Evolutionary conservation across 1,139 yeast genomes (phyloP).

Genomic region (Geotrichum armillariae): DNA sequence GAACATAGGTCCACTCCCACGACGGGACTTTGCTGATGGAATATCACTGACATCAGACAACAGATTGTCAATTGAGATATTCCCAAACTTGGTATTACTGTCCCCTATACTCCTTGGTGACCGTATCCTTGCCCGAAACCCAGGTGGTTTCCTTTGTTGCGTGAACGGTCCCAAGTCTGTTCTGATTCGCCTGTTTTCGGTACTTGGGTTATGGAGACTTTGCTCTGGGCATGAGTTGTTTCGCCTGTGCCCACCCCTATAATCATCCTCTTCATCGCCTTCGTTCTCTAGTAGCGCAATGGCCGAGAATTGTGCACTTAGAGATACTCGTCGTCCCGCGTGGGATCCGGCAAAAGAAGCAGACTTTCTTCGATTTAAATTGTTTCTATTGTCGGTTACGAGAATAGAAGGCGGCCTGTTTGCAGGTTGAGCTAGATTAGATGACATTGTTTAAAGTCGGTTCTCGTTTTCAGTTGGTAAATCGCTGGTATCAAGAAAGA

Average conservation of each 20-base stretch:
- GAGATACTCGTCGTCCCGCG: not conserved
- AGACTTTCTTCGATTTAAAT: constrained; percentile 54
- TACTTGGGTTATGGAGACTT: not conserved
- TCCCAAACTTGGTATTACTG: constrained; percentile 24
- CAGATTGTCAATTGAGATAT: constrained; percentile 40
- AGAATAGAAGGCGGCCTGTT: constrained; percentile 89
- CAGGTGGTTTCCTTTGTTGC: not conserved
- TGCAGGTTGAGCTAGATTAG: constrained; percentile 45
- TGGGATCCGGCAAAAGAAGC: constrained; percentile 73
- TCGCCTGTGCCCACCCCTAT: too few species aligned
- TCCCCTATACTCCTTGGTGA: not conserved
- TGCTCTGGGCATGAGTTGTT: too few species aligned
- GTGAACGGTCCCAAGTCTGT: not conserved
- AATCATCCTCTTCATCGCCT: too few species aligned
- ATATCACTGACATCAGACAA: constrained; percentile 78
- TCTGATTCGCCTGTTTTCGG: not conserved
- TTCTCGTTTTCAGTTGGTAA: too few species aligned
- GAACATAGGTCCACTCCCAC: constrained; percentile 16
- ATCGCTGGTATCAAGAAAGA: too few species aligned
- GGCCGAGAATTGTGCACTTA: too few species aligned
- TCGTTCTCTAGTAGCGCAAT: too few species aligned
- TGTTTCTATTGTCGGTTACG: constrained; percentile 82
- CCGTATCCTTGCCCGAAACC: not conserved
- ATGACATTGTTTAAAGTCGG: too few species aligned
- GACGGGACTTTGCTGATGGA: constrained; percentile 70